Evolutionary conservation across 129 eudicot genomes (phyloP).

Genomic region (Helianthus tuberosus): DNA sequence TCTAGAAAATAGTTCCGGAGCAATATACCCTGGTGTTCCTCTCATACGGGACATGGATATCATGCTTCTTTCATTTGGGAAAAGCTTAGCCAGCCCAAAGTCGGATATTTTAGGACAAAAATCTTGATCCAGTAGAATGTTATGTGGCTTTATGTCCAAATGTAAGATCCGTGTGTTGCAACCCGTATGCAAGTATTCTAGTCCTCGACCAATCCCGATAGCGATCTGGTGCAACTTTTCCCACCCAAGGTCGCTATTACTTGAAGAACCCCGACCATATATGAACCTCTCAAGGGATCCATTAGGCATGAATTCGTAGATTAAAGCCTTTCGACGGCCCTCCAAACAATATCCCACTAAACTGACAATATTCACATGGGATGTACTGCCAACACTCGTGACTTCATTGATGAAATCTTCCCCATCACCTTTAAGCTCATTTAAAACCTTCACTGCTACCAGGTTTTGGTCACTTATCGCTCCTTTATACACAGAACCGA

Average conservation of each 20-base stretch:
- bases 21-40: conserved; percentile 51
- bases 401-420: conserved; percentile 60
- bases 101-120: conserved; percentile 51
- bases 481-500: conserved; percentile 54
- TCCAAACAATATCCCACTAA: conserved; percentile 49
- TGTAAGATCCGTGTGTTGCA: conserved; percentile 49
- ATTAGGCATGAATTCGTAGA: conserved; percentile 58
- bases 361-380: conserved; percentile 49
- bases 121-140: conserved; percentile 45
- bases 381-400: conserved; percentile 47
- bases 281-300: conserved; percentile 56
- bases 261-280: neutral
- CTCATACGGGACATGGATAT: conserved; percentile 34
- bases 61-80: conserved; percentile 24
- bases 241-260: conserved; percentile 32
- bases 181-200: conserved; percentile 53
- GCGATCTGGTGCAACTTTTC: conserved; percentile 40
- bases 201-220: conserved; percentile 47
- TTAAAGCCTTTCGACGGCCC: conserved; percentile 38
- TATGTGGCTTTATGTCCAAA: conserved; percentile 59
- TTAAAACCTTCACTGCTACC: conserved; percentile 57
- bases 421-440: conserved; percentile 31
- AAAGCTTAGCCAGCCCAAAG: conserved; percentile 55
- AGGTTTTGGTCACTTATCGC: conserved; percentile 32
- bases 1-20: conserved; percentile 47